phyloP scores from a whole-genome alignment of 352 stramenopile genomes.

The Phytopythium montanum region DNA sequence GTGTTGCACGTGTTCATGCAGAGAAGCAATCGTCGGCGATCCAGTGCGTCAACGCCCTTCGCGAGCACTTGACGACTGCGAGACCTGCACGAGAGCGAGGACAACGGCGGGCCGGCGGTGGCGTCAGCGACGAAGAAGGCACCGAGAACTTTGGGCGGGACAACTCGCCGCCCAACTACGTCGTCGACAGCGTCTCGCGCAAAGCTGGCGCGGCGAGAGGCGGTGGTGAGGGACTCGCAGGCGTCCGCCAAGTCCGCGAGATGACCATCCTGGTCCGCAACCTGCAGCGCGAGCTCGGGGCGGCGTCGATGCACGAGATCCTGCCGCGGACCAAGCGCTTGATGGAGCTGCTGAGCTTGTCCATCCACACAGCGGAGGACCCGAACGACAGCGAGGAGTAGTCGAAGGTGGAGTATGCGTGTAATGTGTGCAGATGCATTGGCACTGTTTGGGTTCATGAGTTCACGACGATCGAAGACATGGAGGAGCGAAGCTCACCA shows the following conservation, averaged over 20 bases:
- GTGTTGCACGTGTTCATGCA: slow-evolving; percentile 14
- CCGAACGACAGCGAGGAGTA: slow-evolving; percentile 9
- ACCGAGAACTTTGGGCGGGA: slow-evolving; percentile 9
- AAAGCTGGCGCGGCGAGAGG: slow-evolving; percentile 14
- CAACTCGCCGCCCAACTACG: slow-evolving; percentile 44
- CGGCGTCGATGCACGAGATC: slow-evolving; percentile 69
- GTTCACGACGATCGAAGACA: neutral
- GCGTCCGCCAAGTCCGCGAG: slow-evolving; percentile 66
- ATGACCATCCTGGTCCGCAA: slow-evolving; percentile 70
- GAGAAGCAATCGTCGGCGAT: slow-evolving; percentile 42
- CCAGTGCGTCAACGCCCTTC: slow-evolving; percentile 46
- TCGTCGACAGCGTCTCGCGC: slow-evolving; percentile 32
- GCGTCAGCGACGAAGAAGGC: slow-evolving; percentile 10
- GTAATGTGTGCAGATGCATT: neutral
- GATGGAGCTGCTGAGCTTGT: slow-evolving; percentile 80
- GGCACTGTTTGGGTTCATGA: neutral
- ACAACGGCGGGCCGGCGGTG: slow-evolving; percentile 1
- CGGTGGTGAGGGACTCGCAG: slow-evolving; percentile 28
- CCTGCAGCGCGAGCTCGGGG: slow-evolving; percentile 75
- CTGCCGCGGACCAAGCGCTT: slow-evolving; percentile 68
- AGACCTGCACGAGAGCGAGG: slow-evolving; percentile 5
- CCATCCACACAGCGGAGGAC: slow-evolving; percentile 39
- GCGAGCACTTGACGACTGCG: slow-evolving; percentile 23
- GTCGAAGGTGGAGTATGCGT: neutral
- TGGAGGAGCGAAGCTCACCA: neutral